These are phyloP conservation scores for Darksidea phi DNA, from an alignment of 495 filamentous ascomycete genomes.

Conservation along the genomic window DNA sequence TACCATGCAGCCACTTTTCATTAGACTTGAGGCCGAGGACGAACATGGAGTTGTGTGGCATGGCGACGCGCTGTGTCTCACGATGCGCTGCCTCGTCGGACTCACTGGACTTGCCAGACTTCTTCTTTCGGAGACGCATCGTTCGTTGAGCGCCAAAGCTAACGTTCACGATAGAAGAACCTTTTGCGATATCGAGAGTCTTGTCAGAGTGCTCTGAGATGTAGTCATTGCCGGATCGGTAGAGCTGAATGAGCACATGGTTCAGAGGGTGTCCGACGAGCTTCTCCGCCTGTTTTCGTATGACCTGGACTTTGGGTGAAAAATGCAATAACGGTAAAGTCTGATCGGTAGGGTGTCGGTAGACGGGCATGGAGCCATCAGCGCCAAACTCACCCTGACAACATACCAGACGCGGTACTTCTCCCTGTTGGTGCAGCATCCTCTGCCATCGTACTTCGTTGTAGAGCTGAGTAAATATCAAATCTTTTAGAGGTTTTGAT, in stretches of 20 bases:
- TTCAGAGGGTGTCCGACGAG: conserved; percentile 80
- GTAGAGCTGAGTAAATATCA: conserved; percentile 66
- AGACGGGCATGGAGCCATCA: conserved; percentile 82
- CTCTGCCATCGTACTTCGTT: conserved; percentile 82
- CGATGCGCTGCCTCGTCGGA: conserved; percentile 42
- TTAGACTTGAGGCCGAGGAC: conserved; percentile 81
- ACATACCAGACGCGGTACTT: conserved; percentile 90
- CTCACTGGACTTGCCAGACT: conserved; percentile 43
- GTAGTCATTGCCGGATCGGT: conserved; percentile 84
- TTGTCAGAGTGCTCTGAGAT: conserved; percentile 98
- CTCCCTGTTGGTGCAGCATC: conserved; percentile 89
- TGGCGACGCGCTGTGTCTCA: conserved; percentile 61
- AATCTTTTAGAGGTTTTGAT: conserved; percentile 27
- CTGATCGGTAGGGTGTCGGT: conserved; percentile 91
- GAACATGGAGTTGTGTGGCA: conserved; percentile 89
- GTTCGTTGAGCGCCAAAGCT: conserved; percentile 87
- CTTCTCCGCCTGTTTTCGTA: conserved; percentile 65
- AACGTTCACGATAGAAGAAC: conserved; percentile 84
- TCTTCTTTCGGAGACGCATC: conserved; percentile 88
- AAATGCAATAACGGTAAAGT: conserved; percentile 76
- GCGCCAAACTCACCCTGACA: conserved; percentile 72
- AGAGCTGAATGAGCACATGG: conserved; percentile 90
- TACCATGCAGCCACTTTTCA: conserved; percentile 82
- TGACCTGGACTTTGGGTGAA: conserved; percentile 64
- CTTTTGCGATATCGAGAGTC: conserved; percentile 82